Evolutionary conservation across 116 monocot species (phyloP).

Genomic region (Cymodocea nodosa): DNA sequence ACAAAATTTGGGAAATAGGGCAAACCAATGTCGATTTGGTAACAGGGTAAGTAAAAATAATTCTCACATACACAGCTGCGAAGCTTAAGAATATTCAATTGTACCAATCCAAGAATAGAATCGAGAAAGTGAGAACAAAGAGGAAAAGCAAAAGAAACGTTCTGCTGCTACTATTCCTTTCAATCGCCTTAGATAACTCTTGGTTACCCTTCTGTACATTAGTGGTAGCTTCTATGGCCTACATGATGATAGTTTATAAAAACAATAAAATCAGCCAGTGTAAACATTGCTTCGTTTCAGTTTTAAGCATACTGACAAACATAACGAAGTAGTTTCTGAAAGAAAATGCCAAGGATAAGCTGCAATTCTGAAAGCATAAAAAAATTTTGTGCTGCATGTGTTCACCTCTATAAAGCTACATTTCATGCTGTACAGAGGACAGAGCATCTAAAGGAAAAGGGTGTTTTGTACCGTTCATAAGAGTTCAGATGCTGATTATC

Average conservation of each 20-base stretch:
- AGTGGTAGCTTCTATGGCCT: conserved; percentile 87
- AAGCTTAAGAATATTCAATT: conserved; percentile 16
- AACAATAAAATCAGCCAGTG: not conserved
- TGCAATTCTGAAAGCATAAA: no score
- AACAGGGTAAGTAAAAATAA: not conserved
- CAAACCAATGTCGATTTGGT: not conserved
- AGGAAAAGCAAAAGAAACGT: conserved; percentile 66
- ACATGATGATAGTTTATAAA: not conserved
- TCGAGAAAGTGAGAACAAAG: conserved; percentile 62
- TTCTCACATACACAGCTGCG: not conserved
- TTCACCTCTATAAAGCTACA: no score
- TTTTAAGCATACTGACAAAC: no score
- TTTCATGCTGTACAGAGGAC: no score
- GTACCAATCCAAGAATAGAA: conserved; percentile 97
- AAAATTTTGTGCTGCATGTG: no score
- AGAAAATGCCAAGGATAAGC: no score
- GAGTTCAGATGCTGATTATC: no score
- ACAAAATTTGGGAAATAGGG: not conserved
- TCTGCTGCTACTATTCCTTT: conserved; percentile 81
- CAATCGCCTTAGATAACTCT: conserved; percentile 74
- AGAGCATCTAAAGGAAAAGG: no score
- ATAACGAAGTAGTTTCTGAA: no score
- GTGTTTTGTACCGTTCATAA: no score
- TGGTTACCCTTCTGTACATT: conserved; percentile 88
- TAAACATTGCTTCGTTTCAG: no score